These are phyloP conservation scores for Globisporangium paroecandrum DNA, from an alignment of 352 stramenopile species.

Conservation along the genomic window DNA sequence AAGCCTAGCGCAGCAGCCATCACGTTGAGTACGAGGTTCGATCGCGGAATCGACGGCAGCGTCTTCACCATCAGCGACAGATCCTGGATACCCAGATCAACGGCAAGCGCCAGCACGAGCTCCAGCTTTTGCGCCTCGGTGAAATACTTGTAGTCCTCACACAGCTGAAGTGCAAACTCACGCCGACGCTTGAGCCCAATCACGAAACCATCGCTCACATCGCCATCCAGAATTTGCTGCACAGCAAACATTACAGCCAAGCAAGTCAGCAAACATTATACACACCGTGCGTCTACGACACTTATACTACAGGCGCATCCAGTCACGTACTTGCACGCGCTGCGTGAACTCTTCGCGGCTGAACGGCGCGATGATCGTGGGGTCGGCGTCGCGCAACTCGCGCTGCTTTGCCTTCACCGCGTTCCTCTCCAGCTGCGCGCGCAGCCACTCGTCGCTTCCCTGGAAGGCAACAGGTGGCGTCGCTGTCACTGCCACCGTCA, in stretches of 20 bases:
- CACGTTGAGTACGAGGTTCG: constrained; percentile 80
- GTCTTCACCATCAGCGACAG: constrained; percentile 81
- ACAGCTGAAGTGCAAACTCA: constrained; percentile 75
- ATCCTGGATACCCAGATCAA: constrained; percentile 77
- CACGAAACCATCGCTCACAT: constrained; percentile 79
- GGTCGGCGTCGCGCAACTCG: constrained; percentile 27
- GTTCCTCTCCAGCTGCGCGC: constrained; percentile 31
- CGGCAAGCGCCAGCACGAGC: constrained; percentile 72
- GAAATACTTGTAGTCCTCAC: constrained; percentile 72
- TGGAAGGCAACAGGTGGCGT: constrained; percentile 24
- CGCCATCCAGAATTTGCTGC: constrained; percentile 55
- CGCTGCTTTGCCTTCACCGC: constrained; percentile 37
- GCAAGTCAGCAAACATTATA: neutral
- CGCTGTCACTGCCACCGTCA: neutral
- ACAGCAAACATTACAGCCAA: constrained; percentile 4
- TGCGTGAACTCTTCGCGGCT: constrained; percentile 54
- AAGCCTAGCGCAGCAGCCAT: constrained; percentile 73
- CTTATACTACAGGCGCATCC: neutral
- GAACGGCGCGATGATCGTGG: constrained; percentile 44
- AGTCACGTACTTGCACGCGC: constrained; percentile 40
- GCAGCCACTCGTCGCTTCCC: constrained; percentile 58
- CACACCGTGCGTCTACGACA: neutral
- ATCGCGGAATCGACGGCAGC: constrained; percentile 68
- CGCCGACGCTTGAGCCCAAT: constrained; percentile 75
- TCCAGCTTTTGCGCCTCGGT: constrained; percentile 74